Conservation (phyloP, 2,329 filamentous ascomycete genomes). For the Claviceps africana region DNA sequence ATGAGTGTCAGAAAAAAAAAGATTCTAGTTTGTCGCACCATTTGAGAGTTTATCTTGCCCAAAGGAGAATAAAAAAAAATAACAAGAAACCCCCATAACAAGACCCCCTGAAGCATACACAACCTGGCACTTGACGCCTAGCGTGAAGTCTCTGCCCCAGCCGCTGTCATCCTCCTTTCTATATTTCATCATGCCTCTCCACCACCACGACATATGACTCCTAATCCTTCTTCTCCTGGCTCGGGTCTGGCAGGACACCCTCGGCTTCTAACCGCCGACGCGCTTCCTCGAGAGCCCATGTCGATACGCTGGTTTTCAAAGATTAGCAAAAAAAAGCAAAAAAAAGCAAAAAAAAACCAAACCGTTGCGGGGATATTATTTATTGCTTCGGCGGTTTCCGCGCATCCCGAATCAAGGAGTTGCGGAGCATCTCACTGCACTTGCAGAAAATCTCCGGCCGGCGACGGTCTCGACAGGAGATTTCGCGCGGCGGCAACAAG, state of each 20-base stretch:
- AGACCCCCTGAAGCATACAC: constrained; percentile 19
- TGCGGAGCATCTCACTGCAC: too few species aligned
- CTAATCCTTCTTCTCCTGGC: constrained; percentile 39
- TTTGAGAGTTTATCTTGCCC: constrained; percentile 15
- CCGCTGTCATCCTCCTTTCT: constrained; percentile 1
- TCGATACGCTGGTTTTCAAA: constrained; percentile 64
- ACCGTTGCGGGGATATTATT: too few species aligned
- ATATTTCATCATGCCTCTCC: constrained; percentile 1
- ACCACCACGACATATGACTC: constrained; percentile 1
- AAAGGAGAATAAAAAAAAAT: not conserved
- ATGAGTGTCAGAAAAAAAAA: not conserved
- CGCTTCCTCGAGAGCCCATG: constrained; percentile 96
- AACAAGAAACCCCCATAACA: not conserved
- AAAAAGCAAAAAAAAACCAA: not conserved
- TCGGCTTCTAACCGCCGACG: constrained; percentile 88
- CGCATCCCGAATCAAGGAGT: too few species aligned
- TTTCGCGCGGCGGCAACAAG: not conserved
- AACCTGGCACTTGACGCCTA: constrained; percentile 8
- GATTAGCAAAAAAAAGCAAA: not conserved
- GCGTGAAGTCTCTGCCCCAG: not conserved
- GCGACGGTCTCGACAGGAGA: not conserved
- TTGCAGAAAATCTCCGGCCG: too few species aligned
- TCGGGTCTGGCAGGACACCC: constrained; percentile 71
- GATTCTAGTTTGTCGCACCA: constrained; percentile 18
- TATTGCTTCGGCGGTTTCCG: too few species aligned